phyloP scores from a whole-genome alignment of 2,329 filamentous ascomycete genomes.

The Cryphonectria carpinicola region DNA sequence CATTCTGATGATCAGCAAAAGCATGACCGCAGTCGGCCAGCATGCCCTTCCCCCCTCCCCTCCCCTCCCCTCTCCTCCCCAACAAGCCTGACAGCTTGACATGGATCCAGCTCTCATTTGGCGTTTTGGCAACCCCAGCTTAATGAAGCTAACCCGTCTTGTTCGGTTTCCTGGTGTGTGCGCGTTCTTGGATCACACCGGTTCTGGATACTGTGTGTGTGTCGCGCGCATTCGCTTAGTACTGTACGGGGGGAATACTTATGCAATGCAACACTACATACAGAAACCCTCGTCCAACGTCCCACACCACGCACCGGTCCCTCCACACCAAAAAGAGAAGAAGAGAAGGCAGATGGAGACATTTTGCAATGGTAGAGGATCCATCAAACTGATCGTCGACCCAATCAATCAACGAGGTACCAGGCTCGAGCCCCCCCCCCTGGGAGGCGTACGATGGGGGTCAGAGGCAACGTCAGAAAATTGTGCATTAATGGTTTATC shows the following conservation, averaged over 20 bases:
- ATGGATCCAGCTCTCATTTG: neutral
- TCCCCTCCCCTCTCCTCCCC: too few relatives aligned
- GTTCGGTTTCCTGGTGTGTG: neutral
- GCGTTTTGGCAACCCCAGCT: neutral
- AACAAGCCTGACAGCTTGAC: neutral
- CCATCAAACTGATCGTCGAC: neutral
- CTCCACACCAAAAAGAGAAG: neutral
- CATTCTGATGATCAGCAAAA: neutral
- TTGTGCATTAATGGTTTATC: neutral
- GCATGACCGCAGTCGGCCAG: neutral
- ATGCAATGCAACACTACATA: slow-evolving; percentile 7
- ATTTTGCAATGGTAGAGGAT: too few relatives aligned
- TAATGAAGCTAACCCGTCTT: neutral
- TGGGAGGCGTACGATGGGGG: neutral
- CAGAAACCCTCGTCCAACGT: neutral
- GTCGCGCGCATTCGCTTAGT: neutral
- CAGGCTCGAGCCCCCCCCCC: neutral
- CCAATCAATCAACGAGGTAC: slow-evolving; percentile 1
- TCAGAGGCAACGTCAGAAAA: neutral
- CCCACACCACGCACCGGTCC: neutral
- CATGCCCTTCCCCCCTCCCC: too few relatives aligned
- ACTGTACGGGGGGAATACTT: neutral
- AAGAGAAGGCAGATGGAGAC: neutral
- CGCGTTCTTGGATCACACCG: neutral
- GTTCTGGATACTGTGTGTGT: neutral